Evolutionary conservation across 2,329 filamentous ascomycete species (phyloP).

Genomic region (Alternaria alternata): DNA sequence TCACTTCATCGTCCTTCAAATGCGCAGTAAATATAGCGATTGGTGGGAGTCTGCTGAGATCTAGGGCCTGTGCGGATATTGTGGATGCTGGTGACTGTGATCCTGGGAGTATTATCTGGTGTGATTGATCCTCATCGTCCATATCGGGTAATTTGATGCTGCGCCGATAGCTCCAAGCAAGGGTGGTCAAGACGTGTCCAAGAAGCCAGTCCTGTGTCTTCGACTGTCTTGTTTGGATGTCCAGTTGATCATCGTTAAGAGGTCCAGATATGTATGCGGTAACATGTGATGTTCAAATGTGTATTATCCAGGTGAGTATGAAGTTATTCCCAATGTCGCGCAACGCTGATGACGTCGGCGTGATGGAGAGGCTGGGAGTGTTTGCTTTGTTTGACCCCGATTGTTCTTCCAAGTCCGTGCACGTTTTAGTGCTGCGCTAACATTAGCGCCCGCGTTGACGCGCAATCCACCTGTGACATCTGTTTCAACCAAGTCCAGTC

Average conservation of each 20-base stretch:
- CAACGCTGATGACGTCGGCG: conserved; percentile 25
- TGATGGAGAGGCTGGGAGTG: conserved; percentile 18
- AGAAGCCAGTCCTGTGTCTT: conserved; percentile 31
- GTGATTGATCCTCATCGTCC: conserved; percentile 31
- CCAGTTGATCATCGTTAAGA: conserved; percentile 30
- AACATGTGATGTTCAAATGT: conserved; percentile 3
- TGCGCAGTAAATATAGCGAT: conserved; percentile 79
- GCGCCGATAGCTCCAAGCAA: conserved; percentile 37
- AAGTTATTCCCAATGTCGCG: background rate
- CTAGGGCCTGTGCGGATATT: conserved; percentile 30
- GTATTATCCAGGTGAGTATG: background rate
- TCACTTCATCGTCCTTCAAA: conserved; percentile 69
- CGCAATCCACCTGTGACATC: conserved; percentile 21
- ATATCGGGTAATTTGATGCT: conserved; percentile 28
- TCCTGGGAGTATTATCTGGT: conserved; percentile 25
- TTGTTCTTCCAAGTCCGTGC: conserved; percentile 11
- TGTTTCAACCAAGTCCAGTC: conserved; percentile 17
- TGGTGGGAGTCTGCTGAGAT: conserved; percentile 62
- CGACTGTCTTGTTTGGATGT: conserved; percentile 16
- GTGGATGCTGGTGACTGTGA: conserved; percentile 30
- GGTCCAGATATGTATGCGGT: conserved; percentile 11
- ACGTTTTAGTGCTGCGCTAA: background rate
- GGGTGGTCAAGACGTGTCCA: conserved; percentile 39
- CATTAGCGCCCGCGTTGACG: conserved; percentile 13
- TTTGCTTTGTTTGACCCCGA: conserved; percentile 11